These are phyloP conservation scores for Mortierella sp. DNA, from an alignment of 371 early-diverging fungal species.

Conservation along the genomic window DNA sequence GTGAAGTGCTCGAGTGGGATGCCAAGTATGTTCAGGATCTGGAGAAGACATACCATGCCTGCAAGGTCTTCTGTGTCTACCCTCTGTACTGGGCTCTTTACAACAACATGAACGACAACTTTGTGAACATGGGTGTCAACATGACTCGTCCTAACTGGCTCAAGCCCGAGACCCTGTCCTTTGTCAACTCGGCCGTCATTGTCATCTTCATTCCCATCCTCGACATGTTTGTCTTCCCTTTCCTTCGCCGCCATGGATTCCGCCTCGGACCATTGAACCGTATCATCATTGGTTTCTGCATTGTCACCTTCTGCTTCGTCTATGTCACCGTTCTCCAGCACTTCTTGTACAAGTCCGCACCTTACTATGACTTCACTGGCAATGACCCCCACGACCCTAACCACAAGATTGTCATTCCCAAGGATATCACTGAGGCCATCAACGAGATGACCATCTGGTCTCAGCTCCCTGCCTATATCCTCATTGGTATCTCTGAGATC, in stretches of 20 bases:
- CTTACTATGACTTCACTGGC: slow-evolving; percentile 62
- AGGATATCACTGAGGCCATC: slow-evolving; percentile 29
- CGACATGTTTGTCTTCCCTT: slow-evolving; percentile 75
- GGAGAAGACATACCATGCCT: slow-evolving; percentile 70
- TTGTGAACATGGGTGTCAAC: slow-evolving; percentile 76
- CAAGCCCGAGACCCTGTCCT: slow-evolving; percentile 67
- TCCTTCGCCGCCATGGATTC: slow-evolving; percentile 68
- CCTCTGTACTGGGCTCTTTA: slow-evolving; percentile 86
- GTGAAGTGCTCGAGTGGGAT: slow-evolving; percentile 61
- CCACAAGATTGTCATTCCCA: slow-evolving; percentile 18
- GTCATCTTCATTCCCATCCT: slow-evolving; percentile 79
- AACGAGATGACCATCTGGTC: slow-evolving; percentile 70
- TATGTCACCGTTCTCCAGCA: slow-evolving; percentile 79
- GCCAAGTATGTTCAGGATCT: slow-evolving; percentile 81
- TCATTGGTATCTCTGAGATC: slow-evolving; percentile 76
- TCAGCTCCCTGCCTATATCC: slow-evolving; percentile 74
- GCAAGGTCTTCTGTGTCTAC: slow-evolving; percentile 77
- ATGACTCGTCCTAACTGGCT: slow-evolving; percentile 72
- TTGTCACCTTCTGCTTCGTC: slow-evolving; percentile 73
- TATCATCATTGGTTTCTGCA: slow-evolving; percentile 76
- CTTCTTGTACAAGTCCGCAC: slow-evolving; percentile 68
- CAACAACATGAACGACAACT: slow-evolving; percentile 78
- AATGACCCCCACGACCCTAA: slow-evolving; percentile 39
- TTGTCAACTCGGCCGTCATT: slow-evolving; percentile 72
- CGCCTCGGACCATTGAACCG: slow-evolving; percentile 75